phyloP scores from a whole-genome alignment of 768 basidiomycete genomes.

The Clavaria fumosa region DNA sequence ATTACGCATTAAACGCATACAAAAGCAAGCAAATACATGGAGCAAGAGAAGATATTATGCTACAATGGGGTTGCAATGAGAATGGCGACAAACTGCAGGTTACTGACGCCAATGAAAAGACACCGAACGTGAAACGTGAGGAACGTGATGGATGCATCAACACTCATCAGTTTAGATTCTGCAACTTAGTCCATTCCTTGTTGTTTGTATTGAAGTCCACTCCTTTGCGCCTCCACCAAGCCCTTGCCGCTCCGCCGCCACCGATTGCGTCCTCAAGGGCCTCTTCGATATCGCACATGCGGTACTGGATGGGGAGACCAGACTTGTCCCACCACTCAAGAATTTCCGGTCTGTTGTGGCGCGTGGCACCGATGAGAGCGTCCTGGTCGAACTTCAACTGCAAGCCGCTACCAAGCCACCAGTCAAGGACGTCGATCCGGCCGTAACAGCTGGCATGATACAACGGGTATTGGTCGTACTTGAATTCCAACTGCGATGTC shows the following conservation, averaged over 20 bases:
- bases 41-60: no score
- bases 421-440: constrained; percentile 63
- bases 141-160: neutral
- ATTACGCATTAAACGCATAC: no score
- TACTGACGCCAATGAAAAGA: neutral
- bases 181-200: constrained; percentile 80
- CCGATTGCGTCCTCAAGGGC: constrained; percentile 78
- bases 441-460: constrained; percentile 70
- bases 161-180: constrained; percentile 42
- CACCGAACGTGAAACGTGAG: neutral
- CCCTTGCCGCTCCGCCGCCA: constrained; percentile 56
- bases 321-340: constrained; percentile 82
- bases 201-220: constrained; percentile 74
- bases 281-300: constrained; percentile 87
- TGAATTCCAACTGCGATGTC: constrained; percentile 56
- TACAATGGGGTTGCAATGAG: no score
- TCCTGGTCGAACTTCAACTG: constrained; percentile 72
- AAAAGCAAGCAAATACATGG: no score
- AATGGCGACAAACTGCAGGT: no score
- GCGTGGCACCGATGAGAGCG: constrained; percentile 62
- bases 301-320: constrained; percentile 66
- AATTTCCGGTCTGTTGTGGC: constrained; percentile 67
- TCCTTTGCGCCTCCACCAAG: constrained; percentile 73
- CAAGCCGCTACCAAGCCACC: constrained; percentile 71
- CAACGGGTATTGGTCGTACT: constrained; percentile 64